Evolutionary conservation across 371 early-diverging fungal species (phyloP).

Genomic region (Apophysomyces variabilis): DNA sequence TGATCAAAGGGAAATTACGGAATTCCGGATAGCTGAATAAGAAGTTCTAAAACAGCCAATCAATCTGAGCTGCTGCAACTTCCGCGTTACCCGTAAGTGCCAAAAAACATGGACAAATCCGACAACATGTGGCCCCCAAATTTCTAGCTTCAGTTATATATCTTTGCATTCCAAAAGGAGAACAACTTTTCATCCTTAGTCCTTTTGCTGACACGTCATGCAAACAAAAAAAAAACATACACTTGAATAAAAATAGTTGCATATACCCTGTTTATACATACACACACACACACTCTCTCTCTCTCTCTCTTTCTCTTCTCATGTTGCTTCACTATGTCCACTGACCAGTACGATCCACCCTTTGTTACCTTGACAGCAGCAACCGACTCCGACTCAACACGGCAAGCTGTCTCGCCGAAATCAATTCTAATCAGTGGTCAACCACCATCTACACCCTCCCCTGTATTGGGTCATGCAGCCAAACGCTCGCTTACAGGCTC

Average conservation of each 20-base stretch:
- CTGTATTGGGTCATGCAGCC: neutral
- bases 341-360: neutral
- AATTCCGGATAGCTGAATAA: neutral
- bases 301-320: neutral
- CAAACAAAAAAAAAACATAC: neutral
- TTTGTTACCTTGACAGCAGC: conserved; percentile 2
- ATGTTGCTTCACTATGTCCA: neutral
- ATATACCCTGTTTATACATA: neutral
- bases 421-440: neutral
- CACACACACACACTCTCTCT: neutral
- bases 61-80: neutral
- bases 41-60: neutral
- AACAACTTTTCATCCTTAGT: neutral
- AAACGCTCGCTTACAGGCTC: neutral
- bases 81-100: neutral
- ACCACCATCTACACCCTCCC: neutral
- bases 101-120: conserved; percentile 6
- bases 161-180: neutral
- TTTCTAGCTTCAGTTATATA: neutral
- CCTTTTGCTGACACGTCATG: neutral
- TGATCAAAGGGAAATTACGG: neutral
- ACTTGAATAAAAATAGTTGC: neutral
- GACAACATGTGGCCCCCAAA: neutral
- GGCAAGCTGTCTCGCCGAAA: neutral
- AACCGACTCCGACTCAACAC: neutral